A percentile compares a stretch with the other conserved stretches of the same genome.
These are phyloP conservation scores for Hypoxylon sp. DNA, from an alignment of 2,329 filamentous ascomycete species.

Conservation along the genomic window DNA sequence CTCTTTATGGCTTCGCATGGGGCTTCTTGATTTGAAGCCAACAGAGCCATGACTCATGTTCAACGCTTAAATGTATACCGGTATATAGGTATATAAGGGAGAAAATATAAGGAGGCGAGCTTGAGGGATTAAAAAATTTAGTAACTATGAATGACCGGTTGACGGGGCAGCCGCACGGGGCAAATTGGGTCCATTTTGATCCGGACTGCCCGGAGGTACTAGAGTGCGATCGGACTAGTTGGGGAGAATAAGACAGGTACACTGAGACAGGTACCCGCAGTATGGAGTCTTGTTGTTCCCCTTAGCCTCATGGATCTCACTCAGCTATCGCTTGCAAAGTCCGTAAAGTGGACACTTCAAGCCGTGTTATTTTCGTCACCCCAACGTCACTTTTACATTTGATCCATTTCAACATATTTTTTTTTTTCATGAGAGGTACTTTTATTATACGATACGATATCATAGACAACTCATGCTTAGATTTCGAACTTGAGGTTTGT, in stretches of 20 bases:
- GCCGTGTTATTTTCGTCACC: conserved; percentile 49
- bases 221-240: conserved; percentile 21
- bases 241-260: no score
- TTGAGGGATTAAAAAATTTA: conserved; percentile 11
- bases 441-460: neutral
- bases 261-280: conserved; percentile 26
- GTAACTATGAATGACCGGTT: conserved; percentile 1
- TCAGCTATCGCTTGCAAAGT: conserved; percentile 11
- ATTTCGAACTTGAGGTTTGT: neutral
- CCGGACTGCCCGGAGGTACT: conserved; percentile 14
- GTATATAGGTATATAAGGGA: neutral
- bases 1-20: neutral
- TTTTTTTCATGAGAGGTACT: neutral
- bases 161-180: conserved; percentile 9
- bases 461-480: no score
- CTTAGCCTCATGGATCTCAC: conserved; percentile 25
- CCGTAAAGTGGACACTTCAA: conserved; percentile 30
- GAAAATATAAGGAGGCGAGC: neutral
- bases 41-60: neutral
- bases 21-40: neutral
- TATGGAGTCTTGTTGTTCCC: conserved; percentile 2
- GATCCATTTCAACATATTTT: conserved; percentile 12
- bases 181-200: conserved; percentile 21
- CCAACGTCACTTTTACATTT: conserved; percentile 46
- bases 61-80: neutral